Evolutionary conservation across 2,329 filamentous ascomycete species (phyloP).

Genomic region (Exophiala bonariae): DNA sequence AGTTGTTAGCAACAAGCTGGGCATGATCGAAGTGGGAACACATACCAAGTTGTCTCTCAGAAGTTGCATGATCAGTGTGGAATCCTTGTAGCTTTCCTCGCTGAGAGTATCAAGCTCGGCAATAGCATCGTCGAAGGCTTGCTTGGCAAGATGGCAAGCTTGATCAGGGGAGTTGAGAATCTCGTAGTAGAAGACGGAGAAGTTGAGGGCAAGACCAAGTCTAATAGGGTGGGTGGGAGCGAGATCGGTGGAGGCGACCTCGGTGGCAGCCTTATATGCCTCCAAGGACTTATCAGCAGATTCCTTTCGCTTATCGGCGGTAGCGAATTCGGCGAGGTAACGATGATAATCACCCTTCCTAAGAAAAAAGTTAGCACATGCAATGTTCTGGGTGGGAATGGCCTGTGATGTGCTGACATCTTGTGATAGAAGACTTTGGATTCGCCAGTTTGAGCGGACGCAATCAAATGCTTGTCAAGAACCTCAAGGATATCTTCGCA

Average conservation of each 20-base stretch:
- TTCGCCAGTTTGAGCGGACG: slow-evolving; percentile 90
- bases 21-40: slow-evolving; percentile 19
- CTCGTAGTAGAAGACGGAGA: slow-evolving; percentile 99
- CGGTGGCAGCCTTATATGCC: slow-evolving; percentile 93
- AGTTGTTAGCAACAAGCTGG: slow-evolving; percentile 30
- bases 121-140: slow-evolving; percentile 95
- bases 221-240: slow-evolving; percentile 91
- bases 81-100: slow-evolving; percentile 99
- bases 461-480: slow-evolving; percentile 89
- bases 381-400: neutral
- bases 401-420: slow-evolving; percentile 64
- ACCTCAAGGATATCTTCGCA: slow-evolving; percentile 97
- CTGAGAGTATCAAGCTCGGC: slow-evolving; percentile 95
- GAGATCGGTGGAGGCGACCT: slow-evolving; percentile 85
- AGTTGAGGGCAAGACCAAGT: slow-evolving; percentile 88
- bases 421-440: slow-evolving; percentile 99
- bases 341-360: slow-evolving; percentile 99
- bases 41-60: slow-evolving; percentile 92
- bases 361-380: slow-evolving; percentile 26
- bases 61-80: slow-evolving; percentile 97
- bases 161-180: slow-evolving; percentile 98
- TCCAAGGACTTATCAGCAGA: slow-evolving; percentile 92
- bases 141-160: slow-evolving; percentile 96
- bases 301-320: slow-evolving; percentile 91
- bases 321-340: slow-evolving; percentile 95